Base-by-base conservation (phyloP, 2,329 filamentous ascomycete species). In the Fusarium hainanense region DNA sequence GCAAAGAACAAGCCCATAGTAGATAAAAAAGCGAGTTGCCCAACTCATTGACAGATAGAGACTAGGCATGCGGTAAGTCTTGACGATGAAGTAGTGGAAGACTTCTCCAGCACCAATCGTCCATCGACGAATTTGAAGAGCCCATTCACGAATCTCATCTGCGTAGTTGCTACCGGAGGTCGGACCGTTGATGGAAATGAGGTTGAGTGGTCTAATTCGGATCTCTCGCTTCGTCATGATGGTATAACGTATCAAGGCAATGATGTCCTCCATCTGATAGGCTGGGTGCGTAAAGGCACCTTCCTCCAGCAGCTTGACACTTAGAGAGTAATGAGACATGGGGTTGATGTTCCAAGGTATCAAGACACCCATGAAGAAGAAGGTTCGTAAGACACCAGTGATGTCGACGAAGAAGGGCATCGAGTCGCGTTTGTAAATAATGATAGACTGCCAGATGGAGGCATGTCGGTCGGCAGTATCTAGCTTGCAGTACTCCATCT, bases 371-470 rank as follows among this genome's bases (percentile, higher is more conserved):
- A 73, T 73, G 27, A 73, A 73, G 68, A 73, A 73, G 40, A 73
- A 73, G 10, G 70, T 73, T 14, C 70, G 60, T 47, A 73, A 54
- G 50, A 73, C 66, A 14, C 71, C 71, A 7, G 71, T 73, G 7
- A 73, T 73, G 13, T 73, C 70, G 3, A 73, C 71, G 54, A 73
- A 73, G 60, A 73, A 73, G 3, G 71, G 71, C 71, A 73, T 73
- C 0, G 71, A 71, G 32, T 73, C 58, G 25, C 70, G 66, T 51
- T 70, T 73, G 58, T 73, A 73, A 41, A 71, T 42, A 40, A 73
- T 68, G 50, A 73, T 70, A 27, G 71, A 73, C n/a, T 73, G 71
- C 71, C 71, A 73, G 52, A 73, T 73, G 28, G 70, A 73, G 1
- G 70, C 72, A 47, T 73, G 70, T 1, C 71, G 70, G 25, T 73